phyloP scores from a whole-genome alignment of 352 stramenopile genomes.

The Phytophthora hibernalis region DNA sequence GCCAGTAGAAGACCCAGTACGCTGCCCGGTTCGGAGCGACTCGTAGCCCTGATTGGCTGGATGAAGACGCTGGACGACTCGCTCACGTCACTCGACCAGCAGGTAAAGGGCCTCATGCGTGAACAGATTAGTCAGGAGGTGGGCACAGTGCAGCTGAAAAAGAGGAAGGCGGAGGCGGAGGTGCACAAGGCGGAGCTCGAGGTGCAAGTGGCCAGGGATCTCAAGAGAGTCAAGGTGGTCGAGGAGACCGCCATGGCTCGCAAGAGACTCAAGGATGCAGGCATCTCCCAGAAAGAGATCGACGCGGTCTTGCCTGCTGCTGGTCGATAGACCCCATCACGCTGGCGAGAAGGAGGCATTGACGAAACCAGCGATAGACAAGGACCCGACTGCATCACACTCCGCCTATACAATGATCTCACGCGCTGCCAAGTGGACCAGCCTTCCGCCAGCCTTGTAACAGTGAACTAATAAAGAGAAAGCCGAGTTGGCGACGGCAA shows the following conservation, averaged over 20 bases:
- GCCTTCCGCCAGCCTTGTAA: constrained; percentile 29
- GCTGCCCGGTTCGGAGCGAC: constrained; percentile 23
- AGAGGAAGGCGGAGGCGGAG: constrained; percentile 38
- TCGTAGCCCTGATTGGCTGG: constrained; percentile 40
- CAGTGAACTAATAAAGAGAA: constrained; percentile 37
- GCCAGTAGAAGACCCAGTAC: constrained; percentile 27
- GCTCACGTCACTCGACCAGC: constrained; percentile 32
- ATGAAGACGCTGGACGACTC: constrained; percentile 43
- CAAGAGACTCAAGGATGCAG: constrained; percentile 43
- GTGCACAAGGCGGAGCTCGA: constrained; percentile 42
- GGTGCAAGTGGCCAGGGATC: constrained; percentile 36
- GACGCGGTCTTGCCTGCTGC: constrained; percentile 31
- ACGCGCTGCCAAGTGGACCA: constrained; percentile 1
- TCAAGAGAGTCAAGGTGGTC: constrained; percentile 40
- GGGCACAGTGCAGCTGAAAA: constrained; percentile 22
- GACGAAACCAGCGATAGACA: constrained; percentile 7
- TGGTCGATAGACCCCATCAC: constrained; percentile 21
- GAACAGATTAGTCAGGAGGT: constrained; percentile 34
- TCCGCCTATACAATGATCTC: not conserved
- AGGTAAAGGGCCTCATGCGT: constrained; percentile 33
- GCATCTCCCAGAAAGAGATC: constrained; percentile 41
- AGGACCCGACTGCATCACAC: not conserved
- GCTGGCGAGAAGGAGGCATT: not conserved
- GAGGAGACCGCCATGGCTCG: constrained; percentile 41
- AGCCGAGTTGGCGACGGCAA: constrained; percentile 15